phyloP scores from a whole-genome alignment of 2,329 filamentous ascomycete species.

The Xylariaceae sp. region DNA sequence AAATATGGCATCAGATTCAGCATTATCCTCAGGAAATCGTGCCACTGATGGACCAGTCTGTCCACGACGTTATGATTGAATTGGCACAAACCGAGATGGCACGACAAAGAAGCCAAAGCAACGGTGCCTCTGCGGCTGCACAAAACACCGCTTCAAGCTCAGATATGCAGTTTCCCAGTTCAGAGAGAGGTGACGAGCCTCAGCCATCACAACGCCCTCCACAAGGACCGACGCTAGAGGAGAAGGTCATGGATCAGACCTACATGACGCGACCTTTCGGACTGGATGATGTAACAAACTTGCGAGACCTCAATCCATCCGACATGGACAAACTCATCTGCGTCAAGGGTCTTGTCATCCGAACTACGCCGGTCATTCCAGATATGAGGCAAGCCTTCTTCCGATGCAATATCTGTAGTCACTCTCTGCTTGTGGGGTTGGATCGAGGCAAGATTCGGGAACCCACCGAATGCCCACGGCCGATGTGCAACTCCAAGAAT shows the following conservation, averaged over 20 bases:
- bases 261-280: constrained; percentile 91
- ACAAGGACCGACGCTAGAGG: constrained; percentile 61
- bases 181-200: constrained; percentile 60
- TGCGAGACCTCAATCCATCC: constrained; percentile 89
- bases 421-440: constrained; percentile 84
- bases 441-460: constrained; percentile 96
- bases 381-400: constrained; percentile 99
- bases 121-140: constrained; percentile 42
- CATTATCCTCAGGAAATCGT: constrained; percentile 95
- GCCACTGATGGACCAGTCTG: constrained; percentile 89
- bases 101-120: constrained; percentile 49
- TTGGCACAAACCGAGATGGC: constrained; percentile 77
- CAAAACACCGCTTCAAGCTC: constrained; percentile 62
- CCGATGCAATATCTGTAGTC: constrained; percentile 88
- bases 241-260: constrained; percentile 72
- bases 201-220: constrained; percentile 36
- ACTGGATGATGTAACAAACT: constrained; percentile 79
- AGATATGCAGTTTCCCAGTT: constrained; percentile 73
- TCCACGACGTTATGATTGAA: constrained; percentile 92
- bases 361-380: constrained; percentile 91
- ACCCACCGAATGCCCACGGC: constrained; percentile 82
- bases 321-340: constrained; percentile 95
- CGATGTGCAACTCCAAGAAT: constrained; percentile 77
- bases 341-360: constrained; percentile 93
- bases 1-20: constrained; percentile 93